These are phyloP conservation scores for Aurantiochytrium sp. DNA, from an alignment of 108 stramenopile species.

Conservation along the genomic window DNA sequence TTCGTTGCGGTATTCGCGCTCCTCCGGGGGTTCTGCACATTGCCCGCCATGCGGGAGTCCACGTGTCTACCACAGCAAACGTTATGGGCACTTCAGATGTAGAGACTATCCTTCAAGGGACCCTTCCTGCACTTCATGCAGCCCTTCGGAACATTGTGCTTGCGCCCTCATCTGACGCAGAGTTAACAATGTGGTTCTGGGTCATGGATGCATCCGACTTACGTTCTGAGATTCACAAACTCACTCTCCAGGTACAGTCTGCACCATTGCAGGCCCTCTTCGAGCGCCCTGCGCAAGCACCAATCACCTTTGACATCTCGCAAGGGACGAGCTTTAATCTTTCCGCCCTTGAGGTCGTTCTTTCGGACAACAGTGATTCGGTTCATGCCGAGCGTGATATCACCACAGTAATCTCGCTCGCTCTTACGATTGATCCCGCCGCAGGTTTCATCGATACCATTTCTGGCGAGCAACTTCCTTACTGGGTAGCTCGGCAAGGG, in stretches of 20 bases:
- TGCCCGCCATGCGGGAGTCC: too few relatives aligned
- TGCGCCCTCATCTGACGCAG: not conserved
- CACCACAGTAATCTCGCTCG: not conserved
- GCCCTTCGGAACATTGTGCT: not conserved
- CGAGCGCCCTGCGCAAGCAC: not conserved
- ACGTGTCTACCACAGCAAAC: not conserved
- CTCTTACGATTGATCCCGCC: not conserved
- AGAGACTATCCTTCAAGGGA: not conserved
- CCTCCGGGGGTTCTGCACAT: too few relatives aligned
- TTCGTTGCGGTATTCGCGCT: too few relatives aligned
- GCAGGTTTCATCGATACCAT: not conserved
- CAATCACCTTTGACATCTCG: not conserved
- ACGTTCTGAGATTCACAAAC: not conserved
- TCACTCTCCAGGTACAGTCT: not conserved
- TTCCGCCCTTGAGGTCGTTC: not conserved
- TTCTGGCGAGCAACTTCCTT: not conserved
- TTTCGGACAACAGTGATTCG: not conserved
- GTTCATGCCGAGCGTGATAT: not conserved
- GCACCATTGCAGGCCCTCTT: not conserved
- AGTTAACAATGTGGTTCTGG: not conserved
- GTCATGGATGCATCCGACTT: not conserved
- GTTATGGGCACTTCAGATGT: not conserved
- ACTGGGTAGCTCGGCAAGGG: not conserved
- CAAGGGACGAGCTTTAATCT: not conserved
- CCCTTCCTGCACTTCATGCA: not conserved